Base-by-base conservation (phyloP, 176 grass and related monocot genomes). In the Oryza punctata region DNA sequence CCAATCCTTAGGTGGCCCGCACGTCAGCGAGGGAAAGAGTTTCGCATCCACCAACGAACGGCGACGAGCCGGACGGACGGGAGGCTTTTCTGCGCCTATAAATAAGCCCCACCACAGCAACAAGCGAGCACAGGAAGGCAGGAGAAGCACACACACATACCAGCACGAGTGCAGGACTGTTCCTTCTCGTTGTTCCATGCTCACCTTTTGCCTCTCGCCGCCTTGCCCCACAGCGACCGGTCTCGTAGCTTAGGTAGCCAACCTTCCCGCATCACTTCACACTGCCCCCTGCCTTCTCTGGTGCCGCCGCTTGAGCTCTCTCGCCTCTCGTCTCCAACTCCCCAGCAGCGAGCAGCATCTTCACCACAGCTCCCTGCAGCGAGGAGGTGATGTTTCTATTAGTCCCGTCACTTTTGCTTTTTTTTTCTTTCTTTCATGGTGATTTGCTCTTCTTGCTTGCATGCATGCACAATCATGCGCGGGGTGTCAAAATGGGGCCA, bases 91-190 rank as follows among this genome's bases (percentile, higher is more conserved):
- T n/a, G 75, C 18, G 78, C 81, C 84, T 92, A 94, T 94, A 94
- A 94, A 94, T 92, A 90, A 79, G 70, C 81, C 89, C 89, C 78
- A 92, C 74, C 84, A 52, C 81, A 69, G 25, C 19, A 60, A 66
- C 71, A 70, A 54, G 60, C 54, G 12, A 67, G 28, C 83, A 57
- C 57, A 63, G 45, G 12, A 38, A 37, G 49, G 47, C 78, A 46
- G 24, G 40, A 1, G 43, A 41, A 3, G 43, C 0, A 37, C 35
- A 37, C 35, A 7, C 46, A 0, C 83, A 15, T 12, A 33, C 44
- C 10, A 65, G 14, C 5, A 19, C 3, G 16, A 21, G 52, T 41
- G 40, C 7, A 19, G 24, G 43, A 26, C 59, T 60, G 54, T 21
- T 7, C 19, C 54, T 24, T 61, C 40, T 41, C 40, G 57, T n/a